Evolutionary conservation across 2,329 filamentous ascomycete species (phyloP).

Genomic region (Myriosclerotinia duriaeana): DNA sequence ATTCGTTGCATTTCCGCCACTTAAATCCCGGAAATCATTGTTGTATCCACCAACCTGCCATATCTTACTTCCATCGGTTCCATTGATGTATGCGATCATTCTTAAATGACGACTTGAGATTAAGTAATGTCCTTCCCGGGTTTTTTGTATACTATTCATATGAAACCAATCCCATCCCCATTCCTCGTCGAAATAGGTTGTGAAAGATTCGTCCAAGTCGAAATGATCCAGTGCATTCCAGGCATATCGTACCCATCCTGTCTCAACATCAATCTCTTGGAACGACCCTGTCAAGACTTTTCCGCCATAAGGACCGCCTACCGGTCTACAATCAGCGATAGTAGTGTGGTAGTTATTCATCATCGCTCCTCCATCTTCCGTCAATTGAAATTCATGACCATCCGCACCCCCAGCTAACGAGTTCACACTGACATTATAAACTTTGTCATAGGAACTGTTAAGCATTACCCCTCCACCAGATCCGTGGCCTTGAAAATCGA

Average conservation of each 20-base stretch:
- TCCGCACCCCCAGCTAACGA: slow-evolving; percentile 16
- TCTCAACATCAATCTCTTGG: slow-evolving; percentile 53
- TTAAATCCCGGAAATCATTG: too few relatives aligned
- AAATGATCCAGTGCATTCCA: slow-evolving; percentile 49
- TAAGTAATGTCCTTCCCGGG: too few relatives aligned
- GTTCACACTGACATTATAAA: slow-evolving; percentile 9
- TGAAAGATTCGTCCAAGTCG: slow-evolving; percentile 28
- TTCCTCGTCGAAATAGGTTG: slow-evolving; percentile 26
- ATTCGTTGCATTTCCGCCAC: too few relatives aligned
- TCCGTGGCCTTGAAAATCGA: slow-evolving; percentile 18
- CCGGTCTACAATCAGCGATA: slow-evolving; percentile 12
- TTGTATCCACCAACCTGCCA: too few relatives aligned
- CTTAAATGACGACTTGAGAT: too few relatives aligned
- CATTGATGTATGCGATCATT: too few relatives aligned
- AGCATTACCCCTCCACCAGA: slow-evolving; percentile 14
- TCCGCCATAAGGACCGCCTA: background rate
- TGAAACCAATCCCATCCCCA: slow-evolving; percentile 35
- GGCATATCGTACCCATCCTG: slow-evolving; percentile 50
- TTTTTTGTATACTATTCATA: slow-evolving; percentile 39
- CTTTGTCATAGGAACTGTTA: slow-evolving; percentile 14
- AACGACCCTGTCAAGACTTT: slow-evolving; percentile 34
- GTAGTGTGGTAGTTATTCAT: slow-evolving; percentile 20
- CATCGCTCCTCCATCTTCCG: slow-evolving; percentile 15
- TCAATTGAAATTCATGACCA: slow-evolving; percentile 19
- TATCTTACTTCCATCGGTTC: too few relatives aligned